Conservation (phyloP, 139 green algal species). For the Tetraselmis chui region DNA sequence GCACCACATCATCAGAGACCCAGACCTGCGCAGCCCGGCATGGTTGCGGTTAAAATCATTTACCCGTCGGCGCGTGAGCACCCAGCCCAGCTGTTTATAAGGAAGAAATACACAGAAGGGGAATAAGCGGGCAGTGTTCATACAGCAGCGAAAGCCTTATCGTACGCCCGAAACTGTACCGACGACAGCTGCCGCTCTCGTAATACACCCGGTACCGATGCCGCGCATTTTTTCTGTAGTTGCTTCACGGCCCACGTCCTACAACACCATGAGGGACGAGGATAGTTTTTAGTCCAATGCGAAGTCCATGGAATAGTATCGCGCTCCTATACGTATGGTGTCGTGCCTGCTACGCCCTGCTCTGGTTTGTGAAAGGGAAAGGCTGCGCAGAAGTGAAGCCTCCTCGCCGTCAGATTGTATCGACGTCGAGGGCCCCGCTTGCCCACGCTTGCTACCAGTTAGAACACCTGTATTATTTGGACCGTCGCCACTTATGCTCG, state of each 20-base stretch:
- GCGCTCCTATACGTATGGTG: too few species aligned
- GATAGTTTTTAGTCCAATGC: too few species aligned
- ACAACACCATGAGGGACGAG: too few species aligned
- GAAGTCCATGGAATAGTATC: too few species aligned
- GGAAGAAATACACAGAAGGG: not conserved
- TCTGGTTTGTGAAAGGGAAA: too few species aligned
- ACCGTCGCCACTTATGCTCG: too few species aligned
- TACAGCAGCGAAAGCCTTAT: not conserved
- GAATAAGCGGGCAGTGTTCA: not conserved
- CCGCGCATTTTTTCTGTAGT: not conserved
- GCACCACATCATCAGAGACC: slow-evolving; percentile 32
- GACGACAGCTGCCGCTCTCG: not conserved
- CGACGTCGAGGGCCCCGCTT: too few species aligned
- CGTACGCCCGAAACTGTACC: not conserved
- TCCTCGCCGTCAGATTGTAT: too few species aligned
- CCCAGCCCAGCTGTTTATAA: not conserved
- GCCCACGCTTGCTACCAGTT: too few species aligned
- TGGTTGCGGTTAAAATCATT: not conserved
- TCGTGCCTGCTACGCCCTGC: too few species aligned
- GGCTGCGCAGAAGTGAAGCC: too few species aligned
- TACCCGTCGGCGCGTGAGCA: not conserved
- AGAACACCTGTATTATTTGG: too few species aligned
- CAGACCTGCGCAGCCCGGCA: slow-evolving; percentile 30
- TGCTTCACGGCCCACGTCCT: not conserved
- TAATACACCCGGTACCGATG: not conserved